Conservation (phyloP, 371 early-diverging fungal genomes). For the Chytridium lagenaria region DNA sequence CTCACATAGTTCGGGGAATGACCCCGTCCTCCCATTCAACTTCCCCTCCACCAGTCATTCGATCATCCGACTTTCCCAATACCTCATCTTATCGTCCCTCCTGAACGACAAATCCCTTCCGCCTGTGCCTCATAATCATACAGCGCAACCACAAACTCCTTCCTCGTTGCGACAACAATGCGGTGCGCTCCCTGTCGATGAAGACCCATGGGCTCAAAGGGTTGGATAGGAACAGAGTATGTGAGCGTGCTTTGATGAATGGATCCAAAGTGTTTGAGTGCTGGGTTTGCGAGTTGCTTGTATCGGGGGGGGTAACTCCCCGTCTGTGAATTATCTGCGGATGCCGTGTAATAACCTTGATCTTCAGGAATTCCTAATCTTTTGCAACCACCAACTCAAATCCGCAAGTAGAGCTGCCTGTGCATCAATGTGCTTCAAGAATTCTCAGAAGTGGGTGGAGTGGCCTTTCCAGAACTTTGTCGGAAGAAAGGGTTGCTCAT, state of each 20-base stretch:
- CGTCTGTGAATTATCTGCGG: not conserved
- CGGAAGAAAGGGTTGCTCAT: not conserved
- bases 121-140: conserved; percentile 52
- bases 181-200: not conserved
- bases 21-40: conserved; percentile 40
- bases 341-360: conserved; percentile 20
- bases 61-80: conserved; percentile 36
- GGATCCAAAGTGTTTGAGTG: not conserved
- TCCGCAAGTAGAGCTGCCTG: conserved; percentile 38
- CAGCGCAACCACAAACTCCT: conserved; percentile 49
- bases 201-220: not conserved
- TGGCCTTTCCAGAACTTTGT: not conserved
- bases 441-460: conserved; percentile 27
- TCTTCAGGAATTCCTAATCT: conserved; percentile 19
- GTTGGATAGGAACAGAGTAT: conserved; percentile 8
- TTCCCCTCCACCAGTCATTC: conserved; percentile 57
- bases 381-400: conserved; percentile 30
- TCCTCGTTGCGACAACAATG: not conserved
- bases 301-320: not conserved
- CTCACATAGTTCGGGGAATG: conserved; percentile 51
- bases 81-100: conserved; percentile 53
- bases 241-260: conserved; percentile 6
- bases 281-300: not conserved
- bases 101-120: conserved; percentile 50
- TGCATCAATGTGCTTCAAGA: conserved; percentile 27